phyloP scores from a whole-genome alignment of 352 stramenopile species.

The Globisporangium heterothallicum region DNA sequence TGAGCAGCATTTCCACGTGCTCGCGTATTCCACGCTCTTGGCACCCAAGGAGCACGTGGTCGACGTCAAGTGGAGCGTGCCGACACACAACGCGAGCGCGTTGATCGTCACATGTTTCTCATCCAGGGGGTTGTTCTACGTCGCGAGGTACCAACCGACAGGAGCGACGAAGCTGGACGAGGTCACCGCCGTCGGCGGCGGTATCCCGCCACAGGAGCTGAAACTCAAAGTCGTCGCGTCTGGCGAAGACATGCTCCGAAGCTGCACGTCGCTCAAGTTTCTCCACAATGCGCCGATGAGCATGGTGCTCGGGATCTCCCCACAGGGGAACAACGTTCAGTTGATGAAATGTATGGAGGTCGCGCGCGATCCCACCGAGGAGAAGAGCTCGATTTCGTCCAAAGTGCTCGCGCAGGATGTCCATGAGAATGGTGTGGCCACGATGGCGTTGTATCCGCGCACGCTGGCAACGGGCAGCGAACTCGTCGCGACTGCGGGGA shows the following conservation, averaged over 20 bases:
- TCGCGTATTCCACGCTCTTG: slow-evolving; percentile 47
- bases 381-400: slow-evolving; percentile 34
- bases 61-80: slow-evolving; percentile 55
- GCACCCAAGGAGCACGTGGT: slow-evolving; percentile 33
- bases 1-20: slow-evolving; percentile 55
- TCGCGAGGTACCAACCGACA: slow-evolving; percentile 25
- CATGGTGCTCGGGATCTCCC: slow-evolving; percentile 43
- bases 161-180: background rate
- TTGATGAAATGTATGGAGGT: slow-evolving; percentile 55
- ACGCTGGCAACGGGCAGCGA: slow-evolving; percentile 43
- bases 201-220: slow-evolving; percentile 21
- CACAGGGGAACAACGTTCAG: slow-evolving; percentile 30
- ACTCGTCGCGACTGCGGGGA: slow-evolving; percentile 54
- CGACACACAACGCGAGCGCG: slow-evolving; percentile 26
- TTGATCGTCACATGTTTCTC: slow-evolving; percentile 57
- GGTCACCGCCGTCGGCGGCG: slow-evolving; percentile 5
- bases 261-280: slow-evolving; percentile 37
- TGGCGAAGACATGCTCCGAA: slow-evolving; percentile 29
- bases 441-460: slow-evolving; percentile 37
- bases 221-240: slow-evolving; percentile 41
- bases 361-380: slow-evolving; percentile 40
- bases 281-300: slow-evolving; percentile 36
- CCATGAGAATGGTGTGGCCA: slow-evolving; percentile 49
- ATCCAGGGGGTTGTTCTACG: slow-evolving; percentile 43
- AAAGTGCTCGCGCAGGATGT: slow-evolving; percentile 50